Base-by-base conservation (phyloP, 2,329 filamentous ascomycete species). In the Ceratocystis variospora region DNA sequence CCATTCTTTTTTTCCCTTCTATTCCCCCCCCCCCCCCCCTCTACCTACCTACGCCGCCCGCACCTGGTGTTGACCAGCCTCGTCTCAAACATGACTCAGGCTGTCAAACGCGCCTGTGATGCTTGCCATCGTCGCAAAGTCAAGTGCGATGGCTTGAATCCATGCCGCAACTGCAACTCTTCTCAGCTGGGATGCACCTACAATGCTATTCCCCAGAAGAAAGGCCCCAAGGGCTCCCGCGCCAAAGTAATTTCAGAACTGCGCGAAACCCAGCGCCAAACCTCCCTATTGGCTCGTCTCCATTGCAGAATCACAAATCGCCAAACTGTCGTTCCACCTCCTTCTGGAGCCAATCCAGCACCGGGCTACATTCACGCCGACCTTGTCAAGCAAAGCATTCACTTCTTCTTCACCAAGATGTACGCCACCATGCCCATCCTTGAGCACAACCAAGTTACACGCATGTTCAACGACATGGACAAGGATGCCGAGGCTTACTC, bases 161-260 rank as follows among this genome's bases (percentile, higher is more conserved):
- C 87, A 22, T 90, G 87, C 75, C 81, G 83, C 68, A 88, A 89
- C 75, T 90, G 87, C 75, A 79, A 80, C 12, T 82, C 85, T 6
- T 84, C 87, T 5, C 81, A 84, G 71, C 78, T 89, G 19, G 79
- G 81, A 12, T 90, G 87, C 78, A 89, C 86, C 37, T 90, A 89
- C 79, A 86, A 88, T 76, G 84, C 86, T 44, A 84, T 89, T 45
- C 86, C 86, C 1, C 87, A 88, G 76, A 89, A 89, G 77, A 89
- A 89, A 74, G 87, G 87, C 1, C 87, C 87, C 55, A 89, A 89
- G 75, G 87, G 87, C 70, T 87, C 85, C 41, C 79, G 86, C 68
- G 87, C 87, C 63, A 90, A 89, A 74, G 86, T 90, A 67, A 87
- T 90, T 74, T 88, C 85, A 72, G 86, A 89, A 72, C 74, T 90